phyloP scores from a whole-genome alignment of 345 rosid genomes.

The Euclidium syriacum region DNA sequence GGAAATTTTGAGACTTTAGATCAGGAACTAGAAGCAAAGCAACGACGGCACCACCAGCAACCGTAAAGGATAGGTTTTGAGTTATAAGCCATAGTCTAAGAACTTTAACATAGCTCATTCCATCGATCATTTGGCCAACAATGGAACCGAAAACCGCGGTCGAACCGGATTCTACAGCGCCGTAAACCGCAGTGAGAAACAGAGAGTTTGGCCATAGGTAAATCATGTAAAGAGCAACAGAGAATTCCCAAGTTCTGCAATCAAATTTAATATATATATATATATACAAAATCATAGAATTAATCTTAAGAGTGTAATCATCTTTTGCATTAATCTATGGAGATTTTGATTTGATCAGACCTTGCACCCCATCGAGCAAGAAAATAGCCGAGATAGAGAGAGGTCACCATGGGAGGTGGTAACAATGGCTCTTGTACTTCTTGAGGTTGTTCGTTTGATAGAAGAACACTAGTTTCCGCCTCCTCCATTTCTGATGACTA shows the following conservation, averaged over 20 bases:
- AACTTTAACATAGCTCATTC: constrained; percentile 52
- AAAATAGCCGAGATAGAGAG: constrained; percentile 59
- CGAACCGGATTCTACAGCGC: constrained; percentile 70
- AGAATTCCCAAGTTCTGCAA: constrained; percentile 94
- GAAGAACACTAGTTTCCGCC: constrained; percentile 14
- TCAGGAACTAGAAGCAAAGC: constrained; percentile 43
- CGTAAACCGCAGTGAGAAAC: constrained; percentile 72
- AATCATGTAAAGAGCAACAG: constrained; percentile 87
- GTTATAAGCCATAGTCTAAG: constrained; percentile 67
- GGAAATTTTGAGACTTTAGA: constrained; percentile 40
- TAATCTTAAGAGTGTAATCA: neutral
- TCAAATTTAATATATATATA: neutral
- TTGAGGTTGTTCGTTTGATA: neutral
- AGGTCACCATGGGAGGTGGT: constrained; percentile 32
- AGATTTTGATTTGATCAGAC: constrained; percentile 25
- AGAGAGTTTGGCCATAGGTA: constrained; percentile 82
- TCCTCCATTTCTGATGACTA: constrained; percentile 9
- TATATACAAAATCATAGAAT: neutral
- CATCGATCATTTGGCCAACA: constrained; percentile 63
- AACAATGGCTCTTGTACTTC: constrained; percentile 2
- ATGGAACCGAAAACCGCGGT: constrained; percentile 62
- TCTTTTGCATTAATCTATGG: neutral
- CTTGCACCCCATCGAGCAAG: constrained; percentile 92
- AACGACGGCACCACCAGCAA: constrained; percentile 65
- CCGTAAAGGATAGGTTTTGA: constrained; percentile 70